A percentile compares a stretch with the other conserved stretches of the same genome.
Conservation (phyloP, 164 flowering plant genomes). For the Protea cynaroides region DNA sequence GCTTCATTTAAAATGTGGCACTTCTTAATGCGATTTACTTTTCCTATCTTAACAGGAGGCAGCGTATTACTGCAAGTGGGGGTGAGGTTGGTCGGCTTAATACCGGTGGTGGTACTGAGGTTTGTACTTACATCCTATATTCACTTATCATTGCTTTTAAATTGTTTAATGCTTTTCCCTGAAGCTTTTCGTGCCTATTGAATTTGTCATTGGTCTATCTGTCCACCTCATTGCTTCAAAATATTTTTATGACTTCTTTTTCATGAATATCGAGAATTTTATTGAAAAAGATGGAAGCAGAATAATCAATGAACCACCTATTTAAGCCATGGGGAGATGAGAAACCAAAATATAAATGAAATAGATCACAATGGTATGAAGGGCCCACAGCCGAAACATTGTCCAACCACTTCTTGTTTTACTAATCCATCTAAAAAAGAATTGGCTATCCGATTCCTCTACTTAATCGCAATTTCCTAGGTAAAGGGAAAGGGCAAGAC, state of each 20-base stretch:
- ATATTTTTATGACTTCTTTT: neutral
- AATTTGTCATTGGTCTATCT: neutral
- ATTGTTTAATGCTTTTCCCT: neutral
- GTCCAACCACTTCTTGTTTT: too few relatives aligned
- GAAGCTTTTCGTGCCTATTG: neutral
- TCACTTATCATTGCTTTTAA: neutral
- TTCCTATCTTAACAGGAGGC: conserved; percentile 48
- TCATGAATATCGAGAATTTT: neutral
- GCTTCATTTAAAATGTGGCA: neutral
- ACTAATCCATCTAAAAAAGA: too few relatives aligned
- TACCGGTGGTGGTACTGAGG: conserved; percentile 92
- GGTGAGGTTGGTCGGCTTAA: conserved; percentile 98
- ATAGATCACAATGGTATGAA: too few relatives aligned
- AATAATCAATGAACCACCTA: too few relatives aligned
- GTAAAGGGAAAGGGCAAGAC: too few relatives aligned
- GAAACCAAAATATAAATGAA: too few relatives aligned
- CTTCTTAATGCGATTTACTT: neutral
- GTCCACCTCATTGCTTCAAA: neutral
- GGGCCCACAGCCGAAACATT: too few relatives aligned
- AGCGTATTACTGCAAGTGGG: conserved; percentile 85
- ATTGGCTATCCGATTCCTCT: too few relatives aligned
- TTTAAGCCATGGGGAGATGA: too few relatives aligned
- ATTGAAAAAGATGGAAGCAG: too few relatives aligned
- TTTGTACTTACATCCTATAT: conserved; percentile 18
- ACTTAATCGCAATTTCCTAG: too few relatives aligned